These are phyloP conservation scores for Penicillium chermesinum DNA, from an alignment of 495 filamentous ascomycete species.

Conservation along the genomic window DNA sequence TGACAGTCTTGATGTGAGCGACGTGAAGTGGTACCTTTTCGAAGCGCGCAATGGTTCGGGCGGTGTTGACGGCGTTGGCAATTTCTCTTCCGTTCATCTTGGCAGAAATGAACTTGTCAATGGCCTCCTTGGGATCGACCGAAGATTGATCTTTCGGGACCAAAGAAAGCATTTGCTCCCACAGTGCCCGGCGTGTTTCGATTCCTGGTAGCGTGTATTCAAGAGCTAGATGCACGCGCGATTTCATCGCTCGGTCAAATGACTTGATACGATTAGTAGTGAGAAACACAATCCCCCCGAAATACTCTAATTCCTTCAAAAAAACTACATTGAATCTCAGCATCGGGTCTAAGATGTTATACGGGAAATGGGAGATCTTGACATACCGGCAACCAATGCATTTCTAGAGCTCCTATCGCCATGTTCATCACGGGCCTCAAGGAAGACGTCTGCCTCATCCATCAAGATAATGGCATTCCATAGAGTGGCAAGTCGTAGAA, in stretches of 20 bases:
- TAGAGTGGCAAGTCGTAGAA: background rate
- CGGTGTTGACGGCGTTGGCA: too few relatives aligned
- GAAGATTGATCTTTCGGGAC: too few relatives aligned
- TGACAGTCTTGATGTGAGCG: too few relatives aligned
- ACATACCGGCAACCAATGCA: background rate
- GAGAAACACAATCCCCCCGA: slow-evolving; percentile 2
- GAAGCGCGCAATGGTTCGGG: too few relatives aligned
- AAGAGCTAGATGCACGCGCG: slow-evolving; percentile 6
- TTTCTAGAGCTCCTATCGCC: background rate
- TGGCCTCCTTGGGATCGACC: too few relatives aligned
- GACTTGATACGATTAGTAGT: slow-evolving; percentile 5
- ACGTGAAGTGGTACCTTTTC: too few relatives aligned
- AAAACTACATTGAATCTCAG: too few relatives aligned
- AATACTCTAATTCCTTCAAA: background rate
- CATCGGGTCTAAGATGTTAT: too few relatives aligned
- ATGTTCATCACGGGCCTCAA: background rate
- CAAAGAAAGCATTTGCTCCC: slow-evolving; percentile 5
- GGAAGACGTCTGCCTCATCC: slow-evolving; percentile 5
- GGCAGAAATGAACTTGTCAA: too few relatives aligned
- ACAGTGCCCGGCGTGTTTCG: slow-evolving; percentile 3
- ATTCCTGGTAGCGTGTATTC: slow-evolving; percentile 3
- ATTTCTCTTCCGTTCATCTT: too few relatives aligned
- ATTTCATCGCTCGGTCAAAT: slow-evolving; percentile 5
- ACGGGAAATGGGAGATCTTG: background rate
- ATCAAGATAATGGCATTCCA: background rate